Evolutionary conservation across 352 stramenopile genomes (phyloP), one percentile per base, ranked within the genome.

Genomic region (Plasmopara halstedii): DNA sequence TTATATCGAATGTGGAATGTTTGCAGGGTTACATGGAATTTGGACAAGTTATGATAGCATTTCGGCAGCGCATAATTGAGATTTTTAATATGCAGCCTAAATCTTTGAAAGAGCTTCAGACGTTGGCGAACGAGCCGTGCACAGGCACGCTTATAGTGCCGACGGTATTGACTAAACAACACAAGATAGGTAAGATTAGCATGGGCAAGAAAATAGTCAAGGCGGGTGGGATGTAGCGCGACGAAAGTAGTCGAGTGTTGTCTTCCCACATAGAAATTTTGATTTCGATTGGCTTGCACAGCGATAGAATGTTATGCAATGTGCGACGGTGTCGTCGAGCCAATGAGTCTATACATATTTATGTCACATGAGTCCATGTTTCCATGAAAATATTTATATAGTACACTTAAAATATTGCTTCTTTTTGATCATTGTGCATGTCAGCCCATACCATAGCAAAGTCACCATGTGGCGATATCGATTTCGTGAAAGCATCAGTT

Each of bases 11-110:
- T 46, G 38, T 58, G 44, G 2, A 27, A 23, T 36, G 4, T 48
- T 9, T 60, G 15, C 48, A 93, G 81, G 82, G 82, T 18, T 93
- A 93, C 53, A 93, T 93, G 82, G 82, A 93, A 51, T 93, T 93
- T 65, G 82, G 82, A 1, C 79, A 93, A 49, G 82, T 93, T 9
- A 67, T 82, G 6, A 53, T 59, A 1, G 72, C 79, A 4, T 91
- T 91, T 46, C 76, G 77, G 17, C 61, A 62, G 13, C 74, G 80
- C 8, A 44, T 93, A 4, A 66, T 57, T 27, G 66, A 75, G 45
- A 93, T 93, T 45, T 93, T 93, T 41, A 72, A 83, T 37, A 37
- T 59, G 17, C 63, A 83, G 29, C 82, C 82, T 1, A 62, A 62
- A 25, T 83, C 65, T 18, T 58, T 90, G 53, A 58, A 61, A 15